Conservation (phyloP, 2,329 filamentous ascomycete species). For the Sporothrix globosa region DNA sequence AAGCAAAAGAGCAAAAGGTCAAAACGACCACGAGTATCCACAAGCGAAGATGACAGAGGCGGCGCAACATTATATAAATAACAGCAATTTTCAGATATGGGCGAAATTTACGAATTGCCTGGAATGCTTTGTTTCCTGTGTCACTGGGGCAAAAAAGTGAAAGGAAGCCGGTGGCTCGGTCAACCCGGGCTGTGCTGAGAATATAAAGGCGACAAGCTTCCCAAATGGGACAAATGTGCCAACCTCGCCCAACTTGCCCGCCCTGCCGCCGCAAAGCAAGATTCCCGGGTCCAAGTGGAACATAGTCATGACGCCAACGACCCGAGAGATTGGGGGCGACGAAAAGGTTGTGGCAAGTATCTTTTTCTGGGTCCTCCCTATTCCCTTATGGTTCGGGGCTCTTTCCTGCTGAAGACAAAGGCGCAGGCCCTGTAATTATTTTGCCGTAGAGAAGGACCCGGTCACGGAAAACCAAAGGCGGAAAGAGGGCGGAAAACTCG, state of each 20-base stretch:
- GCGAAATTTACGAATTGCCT: conserved; percentile 1
- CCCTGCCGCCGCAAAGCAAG: conserved; percentile 16
- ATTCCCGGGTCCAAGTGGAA: conserved; percentile 1
- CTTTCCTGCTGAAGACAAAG: conserved; percentile 20
- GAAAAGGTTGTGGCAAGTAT: conserved; percentile 21
- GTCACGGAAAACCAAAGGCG: conserved; percentile 1
- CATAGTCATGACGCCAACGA: conserved; percentile 27
- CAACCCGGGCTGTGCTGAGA: conserved; percentile 17
- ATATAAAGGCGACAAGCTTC: conserved; percentile 8
- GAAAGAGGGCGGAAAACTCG: conserved; percentile 9
- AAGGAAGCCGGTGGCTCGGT: conserved; percentile 24
- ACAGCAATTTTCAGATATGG: neutral
- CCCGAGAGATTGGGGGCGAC: conserved; percentile 18
- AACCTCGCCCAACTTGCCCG: neutral
- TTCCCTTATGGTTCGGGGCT: neutral
- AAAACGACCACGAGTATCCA: neutral
- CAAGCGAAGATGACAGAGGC: neutral
- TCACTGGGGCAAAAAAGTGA: too few relatives aligned
- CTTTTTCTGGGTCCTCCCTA: neutral
- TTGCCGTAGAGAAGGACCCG: neutral
- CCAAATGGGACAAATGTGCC: conserved; percentile 9
- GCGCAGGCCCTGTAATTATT: conserved; percentile 11
- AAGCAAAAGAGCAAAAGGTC: neutral
- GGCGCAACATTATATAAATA: conserved; percentile 18
- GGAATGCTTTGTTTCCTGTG: too few relatives aligned